Evolutionary conservation across 2,329 filamentous ascomycete genomes (phyloP).

Genomic region (Xylaria sp.): DNA sequence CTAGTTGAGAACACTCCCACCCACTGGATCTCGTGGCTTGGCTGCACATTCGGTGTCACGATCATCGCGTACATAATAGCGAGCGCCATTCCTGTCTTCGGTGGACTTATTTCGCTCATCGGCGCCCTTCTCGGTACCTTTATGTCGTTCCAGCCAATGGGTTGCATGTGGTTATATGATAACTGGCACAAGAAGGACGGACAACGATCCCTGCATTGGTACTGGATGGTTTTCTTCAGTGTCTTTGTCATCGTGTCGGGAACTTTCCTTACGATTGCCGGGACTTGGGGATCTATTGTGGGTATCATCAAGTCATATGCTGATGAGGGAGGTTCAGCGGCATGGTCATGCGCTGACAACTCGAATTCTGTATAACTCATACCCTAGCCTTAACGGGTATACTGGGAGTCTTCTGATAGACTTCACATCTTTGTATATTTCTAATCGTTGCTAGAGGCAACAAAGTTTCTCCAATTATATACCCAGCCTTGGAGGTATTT

Average conservation of each 20-base stretch:
- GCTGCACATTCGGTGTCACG: slow-evolving; percentile 35
- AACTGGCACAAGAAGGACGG: slow-evolving; percentile 42
- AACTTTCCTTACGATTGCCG: slow-evolving; percentile 50
- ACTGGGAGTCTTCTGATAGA: no score
- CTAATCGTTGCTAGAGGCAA: no score
- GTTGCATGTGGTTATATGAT: slow-evolving; percentile 52
- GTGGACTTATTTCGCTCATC: slow-evolving; percentile 38
- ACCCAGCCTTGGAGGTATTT: no score
- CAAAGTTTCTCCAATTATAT: no score
- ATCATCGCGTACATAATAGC: slow-evolving; percentile 40
- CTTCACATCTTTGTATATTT: no score
- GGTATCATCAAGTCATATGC: slow-evolving; percentile 47
- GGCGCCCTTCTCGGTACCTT: slow-evolving; percentile 40
- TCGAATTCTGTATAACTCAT: slow-evolving; percentile 50
- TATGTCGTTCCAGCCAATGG: slow-evolving; percentile 41
- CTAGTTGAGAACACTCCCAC: slow-evolving; percentile 35
- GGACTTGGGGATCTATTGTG: slow-evolving; percentile 52
- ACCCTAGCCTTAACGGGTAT: no score
- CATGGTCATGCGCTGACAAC: slow-evolving; percentile 53
- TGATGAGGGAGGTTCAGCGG: slow-evolving; percentile 43
- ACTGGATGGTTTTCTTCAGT: slow-evolving; percentile 31
- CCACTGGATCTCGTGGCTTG: slow-evolving; percentile 43
- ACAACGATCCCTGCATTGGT: slow-evolving; percentile 27
- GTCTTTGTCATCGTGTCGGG: slow-evolving; percentile 46
- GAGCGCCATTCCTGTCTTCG: slow-evolving; percentile 40